Evolutionary conservation across 2,329 filamentous ascomycete species (phyloP).

Genomic region (Plenodomus tracheiphilus): DNA sequence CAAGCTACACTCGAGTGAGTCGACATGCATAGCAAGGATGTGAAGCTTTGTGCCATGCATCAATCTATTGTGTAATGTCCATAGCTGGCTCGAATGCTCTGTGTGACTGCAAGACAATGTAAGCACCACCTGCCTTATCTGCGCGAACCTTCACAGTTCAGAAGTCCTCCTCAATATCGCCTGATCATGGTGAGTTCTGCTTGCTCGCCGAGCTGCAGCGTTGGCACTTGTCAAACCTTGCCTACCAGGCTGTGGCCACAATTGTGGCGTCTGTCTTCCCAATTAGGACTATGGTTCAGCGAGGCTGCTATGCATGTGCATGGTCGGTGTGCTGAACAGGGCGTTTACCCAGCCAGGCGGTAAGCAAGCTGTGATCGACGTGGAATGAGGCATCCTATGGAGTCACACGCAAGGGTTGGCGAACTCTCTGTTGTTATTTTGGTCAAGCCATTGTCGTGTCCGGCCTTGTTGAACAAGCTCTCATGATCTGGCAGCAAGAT

Average conservation of each 20-base stretch:
- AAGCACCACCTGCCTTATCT: not conserved
- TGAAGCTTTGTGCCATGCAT: too few species aligned
- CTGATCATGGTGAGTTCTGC: not conserved
- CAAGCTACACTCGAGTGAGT: not conserved
- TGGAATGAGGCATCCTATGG: constrained; percentile 16
- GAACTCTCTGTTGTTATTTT: constrained; percentile 16
- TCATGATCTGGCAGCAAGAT: constrained; percentile 5
- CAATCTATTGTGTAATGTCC: too few species aligned
- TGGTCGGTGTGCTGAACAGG: constrained; percentile 11
- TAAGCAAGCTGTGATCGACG: constrained; percentile 16
- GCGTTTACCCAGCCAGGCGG: constrained; percentile 18
- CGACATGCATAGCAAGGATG: not conserved
- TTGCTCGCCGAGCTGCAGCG: too few species aligned
- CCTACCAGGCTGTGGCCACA: not conserved
- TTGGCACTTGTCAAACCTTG: too few species aligned
- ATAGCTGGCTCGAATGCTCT: too few species aligned
- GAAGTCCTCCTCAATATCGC: not conserved
- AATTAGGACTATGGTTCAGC: constrained; percentile 11
- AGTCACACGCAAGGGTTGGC: constrained; percentile 5
- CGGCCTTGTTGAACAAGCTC: constrained; percentile 6
- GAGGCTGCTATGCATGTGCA: constrained; percentile 14
- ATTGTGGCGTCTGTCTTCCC: constrained; percentile 5
- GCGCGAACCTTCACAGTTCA: not conserved
- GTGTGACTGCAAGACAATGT: too few species aligned
- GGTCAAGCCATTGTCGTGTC: constrained; percentile 13